phyloP scores from a whole-genome alignment of 2,329 filamentous ascomycete genomes.

The Aspergillus candidus region DNA sequence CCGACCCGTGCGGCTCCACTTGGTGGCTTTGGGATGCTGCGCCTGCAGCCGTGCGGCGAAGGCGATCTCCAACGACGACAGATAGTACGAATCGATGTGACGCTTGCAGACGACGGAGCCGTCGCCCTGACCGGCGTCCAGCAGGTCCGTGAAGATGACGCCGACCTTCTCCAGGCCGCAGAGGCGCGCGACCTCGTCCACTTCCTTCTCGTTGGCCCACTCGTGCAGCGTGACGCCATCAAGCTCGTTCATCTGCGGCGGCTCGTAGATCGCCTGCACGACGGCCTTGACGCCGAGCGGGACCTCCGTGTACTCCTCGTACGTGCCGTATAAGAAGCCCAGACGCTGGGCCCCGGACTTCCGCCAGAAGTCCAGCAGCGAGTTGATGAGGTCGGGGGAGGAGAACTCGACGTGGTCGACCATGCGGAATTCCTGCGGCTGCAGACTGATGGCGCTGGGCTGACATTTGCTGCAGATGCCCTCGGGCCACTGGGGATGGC shows the following conservation, averaged over 20 bases:
- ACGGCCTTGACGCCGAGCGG: slow-evolving; percentile 92
- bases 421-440: slow-evolving; percentile 91
- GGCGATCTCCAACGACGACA: slow-evolving; percentile 84
- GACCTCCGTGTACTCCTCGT: slow-evolving; percentile 85
- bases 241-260: slow-evolving; percentile 79
- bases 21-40: slow-evolving; percentile 79
- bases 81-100: slow-evolving; percentile 89
- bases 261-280: slow-evolving; percentile 95
- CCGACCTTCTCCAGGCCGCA: slow-evolving; percentile 87
- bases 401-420: slow-evolving; percentile 98
- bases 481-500: slow-evolving; percentile 88
- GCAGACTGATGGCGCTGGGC: slow-evolving; percentile 89
- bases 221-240: slow-evolving; percentile 81
- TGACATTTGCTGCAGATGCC: slow-evolving; percentile 98
- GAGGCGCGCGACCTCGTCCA: slow-evolving; percentile 71
- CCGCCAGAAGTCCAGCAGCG: slow-evolving; percentile 88
- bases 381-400: slow-evolving; percentile 74
- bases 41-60: slow-evolving; percentile 87
- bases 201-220: slow-evolving; percentile 77
- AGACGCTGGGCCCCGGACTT: slow-evolving; percentile 76
- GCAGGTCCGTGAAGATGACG: slow-evolving; percentile 88
- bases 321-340: slow-evolving; percentile 85
- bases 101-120: slow-evolving; percentile 90
- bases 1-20: slow-evolving; percentile 91
- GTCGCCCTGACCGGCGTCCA: slow-evolving; percentile 73